These are phyloP conservation scores for Metarhizium anisopliae DNA, from an alignment of 2,329 filamentous ascomycete species.

Conservation along the genomic window DNA sequence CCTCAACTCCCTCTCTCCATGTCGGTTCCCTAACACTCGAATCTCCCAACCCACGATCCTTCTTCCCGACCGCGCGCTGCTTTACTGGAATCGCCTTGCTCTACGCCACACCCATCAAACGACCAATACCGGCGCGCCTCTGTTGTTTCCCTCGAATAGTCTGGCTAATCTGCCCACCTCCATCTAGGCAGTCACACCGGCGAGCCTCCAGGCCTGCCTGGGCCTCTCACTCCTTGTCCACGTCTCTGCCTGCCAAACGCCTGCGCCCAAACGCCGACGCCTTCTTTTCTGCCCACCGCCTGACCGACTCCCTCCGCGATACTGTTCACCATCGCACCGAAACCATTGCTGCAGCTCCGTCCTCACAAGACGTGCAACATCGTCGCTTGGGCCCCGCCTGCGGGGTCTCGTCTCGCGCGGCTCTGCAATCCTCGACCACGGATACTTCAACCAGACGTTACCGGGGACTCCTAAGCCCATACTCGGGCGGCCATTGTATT, in stretches of 20 bases:
- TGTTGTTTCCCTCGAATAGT: no score
- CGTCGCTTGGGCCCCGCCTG: conserved; percentile 6
- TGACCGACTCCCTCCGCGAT: not conserved
- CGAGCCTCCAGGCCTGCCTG: no score
- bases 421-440: not conserved
- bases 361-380: not conserved
- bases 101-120: no score
- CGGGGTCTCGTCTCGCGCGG: conserved; percentile 6
- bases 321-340: not conserved
- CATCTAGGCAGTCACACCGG: no score
- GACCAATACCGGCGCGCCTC: no score
- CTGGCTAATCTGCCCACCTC: no score
- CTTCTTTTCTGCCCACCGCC: not conserved
- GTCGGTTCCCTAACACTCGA: not conserved
- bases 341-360: not conserved
- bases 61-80: not conserved
- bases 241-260: not conserved
- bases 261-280: not conserved
- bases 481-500: not conserved
- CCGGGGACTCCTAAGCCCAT: not conserved
- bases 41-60: not conserved
- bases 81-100: no score
- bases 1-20: not conserved
- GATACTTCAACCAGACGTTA: not conserved
- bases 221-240: not conserved